phyloP scores from a whole-genome alignment of 140 eudicot genomes.

The Flaveria floridana region DNA sequence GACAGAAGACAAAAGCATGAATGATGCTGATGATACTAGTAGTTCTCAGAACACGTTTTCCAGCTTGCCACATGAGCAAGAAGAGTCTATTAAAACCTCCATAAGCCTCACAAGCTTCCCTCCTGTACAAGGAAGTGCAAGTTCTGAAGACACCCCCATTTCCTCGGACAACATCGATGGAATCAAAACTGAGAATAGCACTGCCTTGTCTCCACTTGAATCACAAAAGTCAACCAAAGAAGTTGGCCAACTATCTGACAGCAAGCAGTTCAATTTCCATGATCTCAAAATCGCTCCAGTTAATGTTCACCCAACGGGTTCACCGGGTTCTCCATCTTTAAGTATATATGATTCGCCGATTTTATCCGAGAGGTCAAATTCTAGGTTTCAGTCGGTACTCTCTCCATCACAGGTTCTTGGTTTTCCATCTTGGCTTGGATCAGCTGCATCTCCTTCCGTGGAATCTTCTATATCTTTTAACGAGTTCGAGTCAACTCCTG shows the following conservation, averaged over 20 bases:
- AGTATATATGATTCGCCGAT: slow-evolving; percentile 63
- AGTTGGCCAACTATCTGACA: slow-evolving; percentile 41
- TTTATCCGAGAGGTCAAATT: slow-evolving; percentile 62
- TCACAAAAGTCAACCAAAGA: slow-evolving; percentile 32
- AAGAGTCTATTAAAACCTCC: slow-evolving; percentile 72
- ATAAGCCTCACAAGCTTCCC: slow-evolving; percentile 74
- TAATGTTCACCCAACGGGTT: slow-evolving; percentile 44
- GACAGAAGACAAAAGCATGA: slow-evolving; percentile 66
- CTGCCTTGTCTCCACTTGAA: slow-evolving; percentile 29
- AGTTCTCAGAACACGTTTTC: slow-evolving; percentile 64
- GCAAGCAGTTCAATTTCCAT: slow-evolving; percentile 43
- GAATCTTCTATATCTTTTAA: slow-evolving; percentile 59
- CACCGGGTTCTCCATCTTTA: slow-evolving; percentile 63
- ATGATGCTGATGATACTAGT: slow-evolving; percentile 66
- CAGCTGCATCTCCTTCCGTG: slow-evolving; percentile 57
- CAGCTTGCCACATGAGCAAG: slow-evolving; percentile 83
- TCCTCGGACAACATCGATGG: slow-evolving; percentile 21
- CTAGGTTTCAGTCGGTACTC: slow-evolving; percentile 41
- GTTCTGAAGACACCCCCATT: slow-evolving; percentile 73
- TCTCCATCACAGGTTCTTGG: slow-evolving; percentile 68
- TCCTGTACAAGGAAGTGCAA: slow-evolving; percentile 71
- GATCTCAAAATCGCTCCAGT: slow-evolving; percentile 48
- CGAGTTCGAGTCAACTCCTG: slow-evolving; percentile 54
- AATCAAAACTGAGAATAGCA: slow-evolving; percentile 14
- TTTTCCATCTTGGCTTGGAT: slow-evolving; percentile 73